Percentiles rank a stretch among this genome's conserved stretches.
These are phyloP conservation scores for Fusarium torreyae DNA, from an alignment of 2,329 filamentous ascomycete species.

Conservation along the genomic window DNA sequence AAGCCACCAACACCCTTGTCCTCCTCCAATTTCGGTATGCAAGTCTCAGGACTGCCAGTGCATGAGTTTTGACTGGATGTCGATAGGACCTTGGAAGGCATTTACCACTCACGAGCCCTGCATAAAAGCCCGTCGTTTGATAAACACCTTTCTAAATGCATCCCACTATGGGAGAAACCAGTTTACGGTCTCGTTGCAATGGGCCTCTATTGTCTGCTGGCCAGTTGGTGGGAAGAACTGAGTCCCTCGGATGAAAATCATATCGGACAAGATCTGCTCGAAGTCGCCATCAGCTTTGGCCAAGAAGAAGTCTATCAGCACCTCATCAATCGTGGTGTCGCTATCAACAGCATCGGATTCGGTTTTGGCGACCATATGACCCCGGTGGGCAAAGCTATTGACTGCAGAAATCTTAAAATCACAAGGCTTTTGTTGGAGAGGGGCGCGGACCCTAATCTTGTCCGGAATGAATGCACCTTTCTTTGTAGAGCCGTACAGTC, in stretches of 20 bases:
- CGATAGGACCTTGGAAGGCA: no score
- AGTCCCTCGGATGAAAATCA: neutral
- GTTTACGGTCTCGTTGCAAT: conserved; percentile 1
- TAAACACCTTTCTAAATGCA: no score
- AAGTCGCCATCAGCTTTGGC: neutral
- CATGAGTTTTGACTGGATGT: no score
- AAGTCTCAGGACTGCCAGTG: no score
- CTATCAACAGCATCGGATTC: neutral
- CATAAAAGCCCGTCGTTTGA: no score
- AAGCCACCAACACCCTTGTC: no score
- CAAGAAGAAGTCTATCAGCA: neutral
- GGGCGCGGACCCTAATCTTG: conserved; percentile 2
- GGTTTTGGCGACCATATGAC: no score
- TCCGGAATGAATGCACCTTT: neutral
- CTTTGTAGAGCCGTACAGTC: neutral
- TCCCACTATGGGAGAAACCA: neutral
- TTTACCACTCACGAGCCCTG: no score
- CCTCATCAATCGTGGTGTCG: neutral
- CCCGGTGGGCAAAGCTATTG: no score
- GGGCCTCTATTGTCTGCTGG: neutral
- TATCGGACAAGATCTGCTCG: neutral
- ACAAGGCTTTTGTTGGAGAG: neutral
- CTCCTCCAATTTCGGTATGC: no score
- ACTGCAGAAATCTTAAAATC: neutral
- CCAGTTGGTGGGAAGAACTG: conserved; percentile 15